These are phyloP conservation scores for Psidium guajava DNA, from an alignment of 345 rosid genomes.

Conservation along the genomic window DNA sequence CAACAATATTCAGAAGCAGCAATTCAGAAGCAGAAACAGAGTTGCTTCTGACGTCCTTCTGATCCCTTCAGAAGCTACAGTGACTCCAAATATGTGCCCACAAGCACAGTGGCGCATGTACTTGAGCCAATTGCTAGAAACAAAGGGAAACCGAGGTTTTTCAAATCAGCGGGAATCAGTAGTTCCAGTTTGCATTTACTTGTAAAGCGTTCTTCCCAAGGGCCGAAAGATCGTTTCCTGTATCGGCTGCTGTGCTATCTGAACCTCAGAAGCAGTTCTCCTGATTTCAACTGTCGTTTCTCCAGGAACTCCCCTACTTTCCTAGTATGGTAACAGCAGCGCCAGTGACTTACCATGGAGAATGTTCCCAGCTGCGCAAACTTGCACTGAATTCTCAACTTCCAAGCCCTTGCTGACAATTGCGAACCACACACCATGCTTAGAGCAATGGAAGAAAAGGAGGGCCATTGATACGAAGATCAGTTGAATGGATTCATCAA, in stretches of 20 bases:
- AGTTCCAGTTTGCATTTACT: not conserved
- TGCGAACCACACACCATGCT: not conserved
- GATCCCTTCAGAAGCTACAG: too few species aligned
- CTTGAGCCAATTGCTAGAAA: not conserved
- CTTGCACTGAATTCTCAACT: not conserved
- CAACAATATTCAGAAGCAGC: too few species aligned
- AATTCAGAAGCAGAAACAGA: too few species aligned
- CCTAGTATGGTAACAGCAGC: not conserved
- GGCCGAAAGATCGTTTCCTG: conserved; percentile 24
- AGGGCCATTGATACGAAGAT: not conserved
- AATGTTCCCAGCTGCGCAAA: conserved; percentile 17
- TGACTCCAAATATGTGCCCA: not conserved
- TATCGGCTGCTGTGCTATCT: conserved; percentile 84
- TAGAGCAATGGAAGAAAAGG: not conserved
- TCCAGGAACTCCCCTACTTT: conserved; percentile 82
- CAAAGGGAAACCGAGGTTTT: not conserved
- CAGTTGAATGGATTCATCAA: not conserved
- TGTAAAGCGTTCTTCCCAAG: not conserved
- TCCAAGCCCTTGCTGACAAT: not conserved
- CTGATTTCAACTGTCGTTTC: conserved; percentile 98
- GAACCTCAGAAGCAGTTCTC: conserved; percentile 80
- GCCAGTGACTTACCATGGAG: too few species aligned
- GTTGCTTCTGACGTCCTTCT: too few species aligned
- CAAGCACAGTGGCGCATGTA: not conserved
- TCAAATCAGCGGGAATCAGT: not conserved